Conservation (phyloP, 176 grass and related monocot species). For the Guadua angustifolia region DNA sequence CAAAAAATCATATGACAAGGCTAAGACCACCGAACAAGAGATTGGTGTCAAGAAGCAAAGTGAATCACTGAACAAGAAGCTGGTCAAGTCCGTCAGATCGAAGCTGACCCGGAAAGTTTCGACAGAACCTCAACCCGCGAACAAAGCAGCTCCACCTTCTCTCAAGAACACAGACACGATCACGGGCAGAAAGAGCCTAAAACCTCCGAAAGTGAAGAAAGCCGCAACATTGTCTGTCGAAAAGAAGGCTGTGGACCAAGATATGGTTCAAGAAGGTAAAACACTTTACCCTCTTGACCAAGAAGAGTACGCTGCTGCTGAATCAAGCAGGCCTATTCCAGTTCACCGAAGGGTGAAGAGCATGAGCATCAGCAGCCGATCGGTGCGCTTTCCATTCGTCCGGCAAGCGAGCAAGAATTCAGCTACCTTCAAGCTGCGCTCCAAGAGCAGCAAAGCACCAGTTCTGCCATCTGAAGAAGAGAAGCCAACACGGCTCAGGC, state of each 20-base stretch:
- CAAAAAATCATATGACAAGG: conserved; percentile 18
- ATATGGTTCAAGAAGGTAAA: background rate
- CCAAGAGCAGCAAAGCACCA: conserved; percentile 45
- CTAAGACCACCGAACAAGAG: background rate
- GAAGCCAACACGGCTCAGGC: conserved; percentile 40
- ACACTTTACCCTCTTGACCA: background rate
- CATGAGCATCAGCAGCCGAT: conserved; percentile 39
- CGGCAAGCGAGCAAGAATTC: conserved; percentile 48
- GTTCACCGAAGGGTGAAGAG: conserved; percentile 43
- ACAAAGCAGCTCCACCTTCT: background rate
- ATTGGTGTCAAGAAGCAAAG: background rate
- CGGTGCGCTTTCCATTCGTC: conserved; percentile 31
- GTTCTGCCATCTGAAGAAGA: conserved; percentile 19
- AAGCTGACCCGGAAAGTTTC: conserved; percentile 34
- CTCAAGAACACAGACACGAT: background rate
- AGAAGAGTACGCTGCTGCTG: conserved; percentile 22
- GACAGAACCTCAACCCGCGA: background rate
- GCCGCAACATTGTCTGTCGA: background rate
- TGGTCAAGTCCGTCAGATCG: conserved; percentile 32
- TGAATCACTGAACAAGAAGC: conserved; percentile 26
- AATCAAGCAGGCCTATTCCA: background rate
- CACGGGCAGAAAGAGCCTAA: background rate
- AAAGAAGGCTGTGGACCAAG: background rate
- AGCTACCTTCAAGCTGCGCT: conserved; percentile 47
- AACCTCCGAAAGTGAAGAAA: conserved; percentile 35